phyloP scores from a whole-genome alignment of 75 land plant species.

The Picea glauca region DNA sequence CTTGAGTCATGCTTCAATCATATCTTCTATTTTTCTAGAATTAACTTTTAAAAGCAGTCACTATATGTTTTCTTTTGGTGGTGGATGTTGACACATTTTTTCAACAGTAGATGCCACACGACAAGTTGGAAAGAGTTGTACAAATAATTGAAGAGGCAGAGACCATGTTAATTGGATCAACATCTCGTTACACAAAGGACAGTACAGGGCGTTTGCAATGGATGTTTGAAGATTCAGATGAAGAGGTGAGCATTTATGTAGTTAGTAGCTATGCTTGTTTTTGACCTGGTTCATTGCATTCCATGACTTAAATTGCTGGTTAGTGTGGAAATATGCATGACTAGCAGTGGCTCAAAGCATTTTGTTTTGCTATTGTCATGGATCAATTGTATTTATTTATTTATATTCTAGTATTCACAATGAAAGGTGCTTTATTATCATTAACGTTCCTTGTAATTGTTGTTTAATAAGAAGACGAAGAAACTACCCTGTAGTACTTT shows the following conservation, averaged over 20 bases:
- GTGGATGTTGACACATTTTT: background rate
- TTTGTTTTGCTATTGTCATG: background rate
- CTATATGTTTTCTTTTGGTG: too few species aligned
- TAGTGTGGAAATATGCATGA: background rate
- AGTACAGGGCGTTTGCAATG: background rate
- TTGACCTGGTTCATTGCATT: background rate
- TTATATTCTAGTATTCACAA: too few species aligned
- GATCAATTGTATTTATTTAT: background rate
- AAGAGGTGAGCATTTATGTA: background rate
- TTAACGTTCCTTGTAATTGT: background rate
- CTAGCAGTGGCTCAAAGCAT: background rate
- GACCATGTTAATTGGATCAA: background rate
- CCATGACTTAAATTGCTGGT: background rate
- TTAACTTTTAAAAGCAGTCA: too few species aligned
- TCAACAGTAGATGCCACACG: constrained; percentile 30
- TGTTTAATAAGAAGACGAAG: too few species aligned
- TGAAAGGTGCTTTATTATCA: background rate
- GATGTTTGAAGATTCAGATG: constrained; percentile 7
- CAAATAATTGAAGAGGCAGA: constrained; percentile 30
- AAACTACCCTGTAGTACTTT: too few species aligned
- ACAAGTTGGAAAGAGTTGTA: constrained; percentile 24
- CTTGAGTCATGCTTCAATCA: too few species aligned
- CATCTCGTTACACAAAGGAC: background rate
- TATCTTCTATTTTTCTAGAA: too few species aligned
- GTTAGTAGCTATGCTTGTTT: background rate